A percentile compares a stretch with the other conserved stretches of the same genome.
These are phyloP conservation scores for Paraphoma sp. DNA, from an alignment of 2,329 filamentous ascomycete genomes.

Conservation along the genomic window DNA sequence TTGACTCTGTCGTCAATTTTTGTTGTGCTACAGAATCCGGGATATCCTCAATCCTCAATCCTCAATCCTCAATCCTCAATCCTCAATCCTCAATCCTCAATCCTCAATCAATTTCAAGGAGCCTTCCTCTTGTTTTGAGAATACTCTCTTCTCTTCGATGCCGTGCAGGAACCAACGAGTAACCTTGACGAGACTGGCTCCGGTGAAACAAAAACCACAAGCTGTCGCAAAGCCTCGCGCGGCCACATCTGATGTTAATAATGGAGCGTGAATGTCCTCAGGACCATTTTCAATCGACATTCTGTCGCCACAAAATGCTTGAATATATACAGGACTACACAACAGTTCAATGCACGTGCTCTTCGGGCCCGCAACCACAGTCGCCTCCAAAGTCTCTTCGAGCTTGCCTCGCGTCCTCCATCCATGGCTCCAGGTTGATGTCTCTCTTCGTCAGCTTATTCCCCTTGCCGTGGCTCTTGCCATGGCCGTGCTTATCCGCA, in stretches of 20 bases:
- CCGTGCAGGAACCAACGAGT: too few relatives aligned
- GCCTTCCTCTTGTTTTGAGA: too few relatives aligned
- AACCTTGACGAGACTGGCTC: too few relatives aligned
- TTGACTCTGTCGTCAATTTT: too few relatives aligned
- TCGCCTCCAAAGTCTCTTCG: conserved; percentile 37
- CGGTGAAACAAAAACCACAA: too few relatives aligned
- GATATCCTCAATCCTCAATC: too few relatives aligned
- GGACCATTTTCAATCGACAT: background rate
- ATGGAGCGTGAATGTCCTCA: background rate
- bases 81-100: too few relatives aligned
- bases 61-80: too few relatives aligned
- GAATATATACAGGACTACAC: background rate
- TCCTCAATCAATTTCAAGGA: too few relatives aligned
- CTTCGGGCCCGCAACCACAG: conserved; percentile 29
- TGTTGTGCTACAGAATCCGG: too few relatives aligned
- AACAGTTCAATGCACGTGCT: conserved; percentile 25
- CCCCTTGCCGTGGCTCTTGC: conserved; percentile 6
- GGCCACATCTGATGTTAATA: background rate
- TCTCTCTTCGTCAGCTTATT: conserved; percentile 15
- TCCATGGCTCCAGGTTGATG: conserved; percentile 32
- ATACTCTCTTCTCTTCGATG: too few relatives aligned
- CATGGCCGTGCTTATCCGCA: conserved; percentile 16
- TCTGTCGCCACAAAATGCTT: background rate
- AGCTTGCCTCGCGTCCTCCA: conserved; percentile 33
- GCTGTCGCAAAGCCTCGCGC: too few relatives aligned